Percentiles rank a stretch among this genome's conserved stretches.
Evolutionary conservation across 192 early-diverging fungal species (phyloP).

Genomic region (Entomortierella chlamydospora): DNA sequence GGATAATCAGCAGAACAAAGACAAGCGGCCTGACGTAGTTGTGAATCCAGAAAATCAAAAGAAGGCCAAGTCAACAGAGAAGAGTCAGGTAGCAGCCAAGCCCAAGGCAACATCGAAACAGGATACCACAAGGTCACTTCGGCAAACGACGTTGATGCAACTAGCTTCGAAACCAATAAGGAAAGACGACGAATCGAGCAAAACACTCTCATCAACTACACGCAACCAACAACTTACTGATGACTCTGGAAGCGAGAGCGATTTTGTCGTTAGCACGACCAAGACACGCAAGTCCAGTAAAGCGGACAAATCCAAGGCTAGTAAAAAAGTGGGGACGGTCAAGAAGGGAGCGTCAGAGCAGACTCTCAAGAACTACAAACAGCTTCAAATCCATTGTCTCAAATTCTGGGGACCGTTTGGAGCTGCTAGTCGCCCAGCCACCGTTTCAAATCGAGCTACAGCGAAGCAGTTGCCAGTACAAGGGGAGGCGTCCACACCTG

Average conservation of each 20-base stretch:
- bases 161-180: conserved; percentile 1
- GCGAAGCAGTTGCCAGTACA: conserved; percentile 7
- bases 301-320: not conserved
- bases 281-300: not conserved
- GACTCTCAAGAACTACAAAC: conserved; percentile 35
- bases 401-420: conserved; percentile 29
- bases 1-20: not conserved
- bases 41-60: not conserved
- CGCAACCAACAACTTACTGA: not conserved
- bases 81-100: not conserved
- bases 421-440: conserved; percentile 13
- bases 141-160: conserved; percentile 36
- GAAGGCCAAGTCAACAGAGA: not conserved
- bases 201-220: not conserved
- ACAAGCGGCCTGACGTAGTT: not conserved
- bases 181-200: not conserved
- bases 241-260: conserved; percentile 13
- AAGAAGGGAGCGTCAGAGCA: conserved; percentile 6
- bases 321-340: not conserved
- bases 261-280: not conserved
- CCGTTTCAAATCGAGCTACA: conserved; percentile 9
- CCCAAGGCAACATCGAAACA: not conserved
- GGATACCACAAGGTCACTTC: conserved; percentile 2
- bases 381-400: conserved; percentile 47
- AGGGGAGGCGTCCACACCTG: not conserved